phyloP scores from a whole-genome alignment of 139 green algal genomes.

The Chlorella sorokiniana region DNA sequence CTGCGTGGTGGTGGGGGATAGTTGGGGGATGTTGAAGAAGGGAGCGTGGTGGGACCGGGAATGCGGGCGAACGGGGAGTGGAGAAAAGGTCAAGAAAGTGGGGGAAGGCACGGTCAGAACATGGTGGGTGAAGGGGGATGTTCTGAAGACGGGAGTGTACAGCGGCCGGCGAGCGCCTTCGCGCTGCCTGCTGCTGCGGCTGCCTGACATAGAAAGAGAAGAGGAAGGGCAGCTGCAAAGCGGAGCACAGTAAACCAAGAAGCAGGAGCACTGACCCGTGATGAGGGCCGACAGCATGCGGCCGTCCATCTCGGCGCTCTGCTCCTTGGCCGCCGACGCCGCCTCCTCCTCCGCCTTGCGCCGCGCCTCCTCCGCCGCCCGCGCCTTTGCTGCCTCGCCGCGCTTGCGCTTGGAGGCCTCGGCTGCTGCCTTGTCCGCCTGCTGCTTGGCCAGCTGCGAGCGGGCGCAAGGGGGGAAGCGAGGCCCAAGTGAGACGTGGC shows the following conservation, averaged over 20 bases:
- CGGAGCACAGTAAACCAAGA: neutral
- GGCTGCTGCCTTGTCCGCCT: conserved; percentile 34
- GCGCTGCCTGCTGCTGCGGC: too few relatives aligned
- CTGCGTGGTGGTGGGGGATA: conserved; percentile 31
- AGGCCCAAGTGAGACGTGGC: neutral
- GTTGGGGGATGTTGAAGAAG: neutral
- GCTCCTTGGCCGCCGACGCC: neutral
- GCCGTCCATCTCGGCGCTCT: conserved; percentile 56
- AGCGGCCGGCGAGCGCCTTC: too few relatives aligned
- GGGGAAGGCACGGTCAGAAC: too few relatives aligned
- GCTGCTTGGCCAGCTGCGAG: conserved; percentile 30
- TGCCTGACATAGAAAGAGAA: too few relatives aligned
- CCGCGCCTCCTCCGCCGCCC: conserved; percentile 11
- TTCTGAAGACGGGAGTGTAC: too few relatives aligned
- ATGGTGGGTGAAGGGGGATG: too few relatives aligned
- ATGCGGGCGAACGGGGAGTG: too few relatives aligned
- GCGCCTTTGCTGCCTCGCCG: conserved; percentile 20
- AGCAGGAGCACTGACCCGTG: conserved; percentile 39
- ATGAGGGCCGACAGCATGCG: conserved; percentile 85
- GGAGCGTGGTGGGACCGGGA: neutral
- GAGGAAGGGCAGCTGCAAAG: too few relatives aligned
- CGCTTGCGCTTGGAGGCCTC: conserved; percentile 17
- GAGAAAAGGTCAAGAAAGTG: too few relatives aligned
- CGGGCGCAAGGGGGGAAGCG: neutral
- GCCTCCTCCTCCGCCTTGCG: neutral